These are phyloP conservation scores for Malassezia sympodialis DNA, from an alignment of 1,284 basidiomycete species.

Conservation along the genomic window DNA sequence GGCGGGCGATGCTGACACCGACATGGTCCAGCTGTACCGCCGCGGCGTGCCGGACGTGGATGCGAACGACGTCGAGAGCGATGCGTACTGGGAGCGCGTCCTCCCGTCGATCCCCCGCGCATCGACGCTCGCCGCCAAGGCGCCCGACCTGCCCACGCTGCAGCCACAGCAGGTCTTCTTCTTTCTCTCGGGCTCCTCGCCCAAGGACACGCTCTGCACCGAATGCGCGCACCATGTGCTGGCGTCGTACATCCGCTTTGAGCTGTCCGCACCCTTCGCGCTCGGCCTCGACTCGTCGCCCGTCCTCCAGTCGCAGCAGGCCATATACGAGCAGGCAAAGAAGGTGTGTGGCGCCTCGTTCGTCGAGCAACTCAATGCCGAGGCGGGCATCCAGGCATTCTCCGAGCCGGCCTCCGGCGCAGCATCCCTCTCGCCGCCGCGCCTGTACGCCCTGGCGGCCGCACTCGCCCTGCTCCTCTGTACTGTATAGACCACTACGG, in stretches of 20 bases:
- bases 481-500: background rate
- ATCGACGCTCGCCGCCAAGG: background rate
- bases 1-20: background rate
- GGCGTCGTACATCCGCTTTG: constrained; percentile 26
- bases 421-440: background rate
- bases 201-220: constrained; percentile 19
- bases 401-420: background rate
- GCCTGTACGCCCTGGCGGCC: background rate
- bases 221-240: constrained; percentile 23
- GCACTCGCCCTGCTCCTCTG: background rate
- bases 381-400: constrained; percentile 7
- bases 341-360: constrained; percentile 19
- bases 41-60: background rate
- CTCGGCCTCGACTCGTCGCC: constrained; percentile 21
- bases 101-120: constrained; percentile 2
- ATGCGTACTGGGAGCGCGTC: constrained; percentile 9
- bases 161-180: constrained; percentile 23
- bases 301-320: constrained; percentile 19
- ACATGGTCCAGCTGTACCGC: background rate
- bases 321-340: constrained; percentile 18
- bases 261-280: constrained; percentile 25
- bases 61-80: background rate
- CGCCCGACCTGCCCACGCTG: background rate
- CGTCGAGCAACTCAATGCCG: constrained; percentile 10
- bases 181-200: constrained; percentile 20